Evolutionary conservation across 2,329 filamentous ascomycete species (phyloP), one percentile per base, ranked within the genome.

Genomic region (Paracamarosporium sp.): DNA sequence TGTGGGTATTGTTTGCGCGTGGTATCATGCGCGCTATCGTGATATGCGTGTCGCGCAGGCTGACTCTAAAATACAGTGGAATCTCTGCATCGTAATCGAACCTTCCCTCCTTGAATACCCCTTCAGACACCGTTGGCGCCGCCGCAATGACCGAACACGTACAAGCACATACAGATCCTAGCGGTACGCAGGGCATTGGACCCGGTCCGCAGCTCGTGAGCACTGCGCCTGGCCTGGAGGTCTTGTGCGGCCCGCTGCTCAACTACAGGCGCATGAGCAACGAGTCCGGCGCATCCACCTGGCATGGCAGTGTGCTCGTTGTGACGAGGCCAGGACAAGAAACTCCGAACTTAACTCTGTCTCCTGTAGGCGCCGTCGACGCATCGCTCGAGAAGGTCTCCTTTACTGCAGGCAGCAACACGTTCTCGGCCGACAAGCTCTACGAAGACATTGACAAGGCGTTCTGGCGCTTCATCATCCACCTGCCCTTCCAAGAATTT

Each of bases 271-370:
- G 86, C 69, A 93, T 90, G 86, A 86, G 89, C 67, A 84, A 83
- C 27, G 81, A 76, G 59, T 63, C 74, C 53, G 74, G 77, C 27
- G 71, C 67, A 47, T 80, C 81, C 36, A 79, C 78, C 38, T 98
- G 94, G 93, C 82, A 91, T 67, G 93, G 94, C 56, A 96, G 92
- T 74, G 90, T 96, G 7, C 80, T 97, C 67, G 80, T 97, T 48
- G 92, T 97, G 51, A 90, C 89, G 15, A 88, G 85, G 50, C 90
- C 92, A 4, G 90, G 90, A 24, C 87, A 86, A 69, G 80, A 81
- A 20, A 84, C 86, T 60, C 83, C 84, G 1, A 79, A 84, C 61
- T 87, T 96, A 38, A 81, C 82, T 25, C 76, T 94, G 64, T 77
- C 74, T 15, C 78, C 79, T 17, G 68, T 88, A 50, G 84, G 84